Evolutionary conservation across 148 eudicot species (phyloP).

Genomic region (Camellia japonica): DNA sequence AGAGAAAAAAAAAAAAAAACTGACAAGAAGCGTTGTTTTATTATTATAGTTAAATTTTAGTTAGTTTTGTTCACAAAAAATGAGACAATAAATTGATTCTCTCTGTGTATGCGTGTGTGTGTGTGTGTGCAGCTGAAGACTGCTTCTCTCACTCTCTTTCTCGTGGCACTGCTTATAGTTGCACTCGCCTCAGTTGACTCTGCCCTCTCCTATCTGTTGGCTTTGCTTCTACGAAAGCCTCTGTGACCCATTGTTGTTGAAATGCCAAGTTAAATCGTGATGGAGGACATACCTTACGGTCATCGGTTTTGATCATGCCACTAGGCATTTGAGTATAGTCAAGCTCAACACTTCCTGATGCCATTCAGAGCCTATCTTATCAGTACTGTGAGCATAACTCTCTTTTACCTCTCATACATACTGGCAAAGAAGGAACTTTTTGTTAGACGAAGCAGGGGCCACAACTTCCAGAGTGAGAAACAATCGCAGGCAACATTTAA

Average conservation of each 20-base stretch:
- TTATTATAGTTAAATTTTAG: not conserved
- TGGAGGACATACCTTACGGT: too few species aligned
- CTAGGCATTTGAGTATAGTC: not conserved
- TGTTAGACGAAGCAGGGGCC: too few species aligned
- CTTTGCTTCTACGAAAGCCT: slow-evolving; percentile 44
- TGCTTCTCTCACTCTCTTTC: slow-evolving; percentile 67
- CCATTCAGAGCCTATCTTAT: too few species aligned
- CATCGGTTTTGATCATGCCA: too few species aligned
- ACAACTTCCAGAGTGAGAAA: not conserved
- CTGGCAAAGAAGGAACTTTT: too few species aligned
- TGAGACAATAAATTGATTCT: not conserved
- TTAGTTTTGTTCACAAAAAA: not conserved
- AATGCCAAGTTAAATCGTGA: not conserved
- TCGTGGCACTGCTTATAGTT: slow-evolving; percentile 70
- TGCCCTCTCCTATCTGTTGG: slow-evolving; percentile 54
- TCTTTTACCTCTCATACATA: too few species aligned
- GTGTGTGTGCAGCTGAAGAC: slow-evolving; percentile 76
- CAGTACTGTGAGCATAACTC: too few species aligned
- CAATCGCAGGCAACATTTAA: not conserved
- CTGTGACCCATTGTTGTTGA: slow-evolving; percentile 12
- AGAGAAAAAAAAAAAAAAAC: too few species aligned
- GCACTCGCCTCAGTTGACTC: slow-evolving; percentile 78
- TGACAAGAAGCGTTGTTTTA: not conserved
- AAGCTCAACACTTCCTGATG: not conserved
- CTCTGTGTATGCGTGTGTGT: not conserved